Conservation (phyloP, 768 basidiomycete species). For the Aureoboletus auriporus region DNA sequence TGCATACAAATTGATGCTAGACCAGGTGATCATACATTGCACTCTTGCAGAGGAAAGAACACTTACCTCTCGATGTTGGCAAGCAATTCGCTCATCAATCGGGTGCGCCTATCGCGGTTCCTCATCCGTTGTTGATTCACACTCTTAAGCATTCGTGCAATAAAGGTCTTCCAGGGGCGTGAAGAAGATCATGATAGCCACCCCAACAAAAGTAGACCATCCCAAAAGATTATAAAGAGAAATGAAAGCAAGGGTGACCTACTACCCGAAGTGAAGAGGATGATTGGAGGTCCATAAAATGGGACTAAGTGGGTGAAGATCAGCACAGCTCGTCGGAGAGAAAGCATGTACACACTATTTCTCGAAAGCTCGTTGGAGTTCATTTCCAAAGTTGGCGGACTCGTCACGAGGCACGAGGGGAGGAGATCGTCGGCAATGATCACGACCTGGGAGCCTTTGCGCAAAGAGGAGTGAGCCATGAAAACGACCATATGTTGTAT, state of each 20-base stretch:
- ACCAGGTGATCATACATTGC: not conserved
- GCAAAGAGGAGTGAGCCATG: conserved; percentile 85
- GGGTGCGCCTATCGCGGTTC: conserved; percentile 78
- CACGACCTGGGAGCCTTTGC: conserved; percentile 56
- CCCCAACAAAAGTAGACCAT: conserved; percentile 88
- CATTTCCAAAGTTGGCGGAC: conserved; percentile 60
- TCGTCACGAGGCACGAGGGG: conserved; percentile 64
- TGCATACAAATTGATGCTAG: conserved; percentile 83
- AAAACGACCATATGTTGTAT: conserved; percentile 79
- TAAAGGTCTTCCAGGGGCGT: conserved; percentile 70
- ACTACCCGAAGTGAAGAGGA: not conserved
- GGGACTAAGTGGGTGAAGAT: conserved; percentile 34
- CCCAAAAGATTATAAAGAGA: conserved; percentile 88
- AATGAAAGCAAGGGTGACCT: conserved; percentile 86
- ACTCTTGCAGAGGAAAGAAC: not conserved
- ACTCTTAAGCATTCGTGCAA: conserved; percentile 64
- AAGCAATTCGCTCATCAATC: conserved; percentile 91
- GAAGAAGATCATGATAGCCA: conserved; percentile 80
- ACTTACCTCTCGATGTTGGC: conserved; percentile 80
- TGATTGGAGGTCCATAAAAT: conserved; percentile 48
- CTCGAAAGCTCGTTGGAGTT: conserved; percentile 57
- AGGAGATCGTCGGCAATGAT: conserved; percentile 85
- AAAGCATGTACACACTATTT: conserved; percentile 48
- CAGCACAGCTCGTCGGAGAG: not conserved
- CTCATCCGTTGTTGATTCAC: conserved; percentile 93